Evolutionary conservation across 2,329 filamentous ascomycete genomes (phyloP), one percentile per base, ranked within the genome.

Genomic region (Chaetomiaceae sp.): DNA sequence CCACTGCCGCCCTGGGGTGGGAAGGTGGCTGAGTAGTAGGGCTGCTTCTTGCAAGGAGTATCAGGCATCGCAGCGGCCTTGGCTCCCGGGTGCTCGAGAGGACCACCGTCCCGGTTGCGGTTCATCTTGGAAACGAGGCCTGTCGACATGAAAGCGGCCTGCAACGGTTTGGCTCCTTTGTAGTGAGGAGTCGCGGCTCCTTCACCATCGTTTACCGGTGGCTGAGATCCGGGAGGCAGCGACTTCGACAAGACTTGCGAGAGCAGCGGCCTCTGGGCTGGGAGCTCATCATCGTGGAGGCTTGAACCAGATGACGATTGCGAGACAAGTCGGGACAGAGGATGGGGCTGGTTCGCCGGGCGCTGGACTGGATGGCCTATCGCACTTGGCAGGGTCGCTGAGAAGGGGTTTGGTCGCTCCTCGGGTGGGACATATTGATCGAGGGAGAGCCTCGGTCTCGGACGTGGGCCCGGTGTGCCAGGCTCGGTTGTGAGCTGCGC

Each of bases 111-210:
- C 0, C 85, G 81, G 67, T 89, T 85, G 53, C 89, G 85, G 65
- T 94, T 95, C 69, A 95, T 89, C 73, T 99, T 99, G 11, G 94
- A 96, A 50, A 99, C 87, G 25, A 99, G 75, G 1, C 92, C 91
- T 0, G 94, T 97, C 1, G 94, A 97, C 77, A 90, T 91, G 71
- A 96, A 96, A 6, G 91, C 91, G 37, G 88, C 84, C 29, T 88
- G 85, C 52, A 88, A 79, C 20, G 91, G 87, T 65, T 85, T 90
- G 7, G 83, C 87, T 47, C 82, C 76, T 69, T 89, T 91, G 72
- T 88, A 94, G 50, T 86, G 80, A 0, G 89, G 89, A 0, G 89
- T 95, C 29, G 86, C 85, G 61, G 89, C 85, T n/a, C 55, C 53
- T 48, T 75, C 75, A 1, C 77, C 73, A 39, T 79, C 75, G 11